Base-by-base conservation (phyloP, 106 monocot species). In the Allium fistulosum region DNA sequence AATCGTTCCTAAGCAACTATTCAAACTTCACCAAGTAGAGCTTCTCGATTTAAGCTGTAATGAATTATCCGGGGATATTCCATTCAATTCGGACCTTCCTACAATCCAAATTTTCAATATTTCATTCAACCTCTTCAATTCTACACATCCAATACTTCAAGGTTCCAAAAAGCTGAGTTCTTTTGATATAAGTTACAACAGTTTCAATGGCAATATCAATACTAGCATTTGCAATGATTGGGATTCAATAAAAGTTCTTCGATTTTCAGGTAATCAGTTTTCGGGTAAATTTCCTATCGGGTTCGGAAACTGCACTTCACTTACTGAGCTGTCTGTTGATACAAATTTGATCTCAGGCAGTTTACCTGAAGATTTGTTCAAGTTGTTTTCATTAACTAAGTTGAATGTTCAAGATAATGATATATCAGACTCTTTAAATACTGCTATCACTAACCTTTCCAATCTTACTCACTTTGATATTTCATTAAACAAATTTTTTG, bases 301-400 rank as follows among this genome's bases (percentile, higher is more conserved):
- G 0, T 87, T 97, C 8, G 84, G 84, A 4, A 84, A 86, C 62
- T 97, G 97, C 75, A 56, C 69, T n/a, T 77, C 63, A 3, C 78
- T 90, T 4, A 59, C 51, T 13, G 79, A 97, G 77, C 89, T 97
- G 10, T 68, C 48, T 13, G 8, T 97, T 6, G 81, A 79, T 8
- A 16, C 62, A 28, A 97, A 91, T 61, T 47, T 17, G 7, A 60
- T 95, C 8, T 53, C 65, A 6, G 91, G 95, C 13, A 48, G 26
- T 18, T 73, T 95, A 62, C 88, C 91, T 12, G 81, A 86, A 53
- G 95, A 91, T 68, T 22, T 95, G n/a, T 95, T 91, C 73, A 55
- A 22, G 48, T 59, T 84, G 46, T 49, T 77, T 7, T 77, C 75
- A 13, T 67, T 95, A 60, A 68, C 61, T 16, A 49, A 66, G 8